Evolutionary conservation across 306 rosid genomes (phyloP), one percentile per base, ranked within the genome.

Genomic region (Mimosa bimucronata): DNA sequence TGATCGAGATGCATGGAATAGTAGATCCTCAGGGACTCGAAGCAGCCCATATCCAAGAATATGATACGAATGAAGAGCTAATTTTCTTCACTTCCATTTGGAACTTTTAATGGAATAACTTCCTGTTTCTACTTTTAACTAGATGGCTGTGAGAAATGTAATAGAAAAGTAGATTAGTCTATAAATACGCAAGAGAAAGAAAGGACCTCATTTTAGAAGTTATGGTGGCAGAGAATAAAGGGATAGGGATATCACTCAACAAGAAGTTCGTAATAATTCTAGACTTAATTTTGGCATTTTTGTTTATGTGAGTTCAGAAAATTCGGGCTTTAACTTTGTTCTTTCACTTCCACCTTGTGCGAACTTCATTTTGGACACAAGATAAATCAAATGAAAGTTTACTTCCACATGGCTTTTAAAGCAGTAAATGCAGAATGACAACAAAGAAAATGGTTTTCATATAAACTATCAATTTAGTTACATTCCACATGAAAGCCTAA

Each of bases 1-100:
- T 96, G 71, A 90, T 84, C 23, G 98, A 91, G 81, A 87, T 93
- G 93, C 90, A 88, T 71, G 89, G 86, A 60, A 62, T 88, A 30
- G 82, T 79, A 57, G 87, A 83, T 71, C 45, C 57, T 74, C 89
- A 81, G 75, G 97, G 87, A 85, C 66, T 82, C 65, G 90, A 84
- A 78, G 66, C 77, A 46, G 78, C 72, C 13, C 84, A 83, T 73
- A 77, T 89, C 61, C 91, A 88, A 77, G 78, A 82, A 71, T 87
- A 84, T 69, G 91, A 93, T 70, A 75, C 50, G 38, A 79, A 71
- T 77, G 96, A 94, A 69, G 94, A 90, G 28, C 86, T 84, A 30
- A 64, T 82, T 60, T 90, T 90, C 80, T 84, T 90, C 73, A 40
- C 92, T 80, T 90, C 97, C 81, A 85, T 90, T 85, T 90, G 97